Evolutionary conservation across 1,139 yeast species (phyloP).

Genomic region (Candida neerlandica): DNA sequence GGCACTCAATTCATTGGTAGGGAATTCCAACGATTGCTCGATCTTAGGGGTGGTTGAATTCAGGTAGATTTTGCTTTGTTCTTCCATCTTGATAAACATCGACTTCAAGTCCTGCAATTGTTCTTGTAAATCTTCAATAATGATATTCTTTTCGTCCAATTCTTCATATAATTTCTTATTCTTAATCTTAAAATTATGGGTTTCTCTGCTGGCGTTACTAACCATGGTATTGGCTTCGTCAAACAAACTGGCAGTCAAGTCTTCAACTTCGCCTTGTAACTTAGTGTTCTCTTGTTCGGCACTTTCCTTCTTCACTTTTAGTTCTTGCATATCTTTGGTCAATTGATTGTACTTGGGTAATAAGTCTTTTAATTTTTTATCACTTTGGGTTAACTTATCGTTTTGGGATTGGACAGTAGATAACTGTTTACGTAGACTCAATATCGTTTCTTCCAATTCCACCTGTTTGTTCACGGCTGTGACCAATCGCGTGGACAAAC

Average conservation of each 20-base stretch:
- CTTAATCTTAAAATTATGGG: slow-evolving; percentile 52
- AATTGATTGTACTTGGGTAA: slow-evolving; percentile 33
- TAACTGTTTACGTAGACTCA: slow-evolving; percentile 37
- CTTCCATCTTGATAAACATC: slow-evolving; percentile 44
- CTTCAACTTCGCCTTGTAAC: slow-evolving; percentile 73
- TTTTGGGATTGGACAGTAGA: slow-evolving; percentile 24
- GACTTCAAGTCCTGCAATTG: slow-evolving; percentile 72
- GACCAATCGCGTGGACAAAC: slow-evolving; percentile 59
- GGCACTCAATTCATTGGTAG: slow-evolving; percentile 1
- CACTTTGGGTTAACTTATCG: slow-evolving; percentile 20
- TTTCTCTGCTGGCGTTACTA: slow-evolving; percentile 64
- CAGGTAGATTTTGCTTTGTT: slow-evolving; percentile 22
- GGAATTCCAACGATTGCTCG: slow-evolving; percentile 11
- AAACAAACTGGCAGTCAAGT: slow-evolving; percentile 71
- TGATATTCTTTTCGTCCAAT: slow-evolving; percentile 68
- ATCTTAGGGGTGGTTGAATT: slow-evolving; percentile 15
- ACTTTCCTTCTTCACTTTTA: slow-evolving; percentile 30
- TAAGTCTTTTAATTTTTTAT: slow-evolving; percentile 32
- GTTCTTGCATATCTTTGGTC: slow-evolving; percentile 36
- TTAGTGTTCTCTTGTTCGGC: slow-evolving; percentile 63
- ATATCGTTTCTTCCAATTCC: slow-evolving; percentile 48
- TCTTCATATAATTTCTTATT: slow-evolving; percentile 65
- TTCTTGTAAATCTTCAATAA: slow-evolving; percentile 65
- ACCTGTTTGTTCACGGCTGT: slow-evolving; percentile 64
- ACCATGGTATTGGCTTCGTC: slow-evolving; percentile 85